These are phyloP conservation scores for Tetrahymena thermophila DNA, from an alignment of 73 alveolate genomes.

Conservation along the genomic window DNA sequence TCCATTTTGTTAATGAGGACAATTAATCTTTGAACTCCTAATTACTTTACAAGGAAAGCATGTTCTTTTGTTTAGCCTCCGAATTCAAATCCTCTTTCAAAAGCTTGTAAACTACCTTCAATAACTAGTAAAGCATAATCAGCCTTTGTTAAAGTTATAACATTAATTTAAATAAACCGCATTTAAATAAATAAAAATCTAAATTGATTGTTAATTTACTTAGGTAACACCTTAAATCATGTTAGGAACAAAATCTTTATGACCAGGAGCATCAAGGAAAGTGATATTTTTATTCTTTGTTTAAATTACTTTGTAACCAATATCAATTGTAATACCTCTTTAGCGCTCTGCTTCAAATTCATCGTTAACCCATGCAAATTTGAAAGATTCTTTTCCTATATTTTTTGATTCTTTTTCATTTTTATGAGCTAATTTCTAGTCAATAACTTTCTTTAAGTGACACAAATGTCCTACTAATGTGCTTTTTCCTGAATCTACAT, in stretches of 20 bases:
- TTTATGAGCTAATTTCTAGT: constrained; percentile 4
- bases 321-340: constrained; percentile 98
- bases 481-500: constrained; percentile 36
- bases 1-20: constrained; percentile 23
- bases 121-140: constrained; percentile 21
- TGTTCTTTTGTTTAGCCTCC: constrained; percentile 6
- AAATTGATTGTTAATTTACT: not conserved
- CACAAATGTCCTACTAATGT: constrained; percentile 9
- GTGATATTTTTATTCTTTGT: constrained; percentile 62
- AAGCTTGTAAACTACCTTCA: constrained; percentile 15
- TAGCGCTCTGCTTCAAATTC: constrained; percentile 65
- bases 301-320: constrained; percentile 64
- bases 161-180: not conserved
- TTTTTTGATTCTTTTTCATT: constrained; percentile 17
- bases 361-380: constrained; percentile 19
- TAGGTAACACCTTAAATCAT: constrained; percentile 96
- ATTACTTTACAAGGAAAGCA: constrained; percentile 1
- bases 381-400: constrained; percentile 27
- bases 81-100: constrained; percentile 19
- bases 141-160: not conserved
- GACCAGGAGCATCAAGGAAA: constrained; percentile 99
- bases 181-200: not conserved
- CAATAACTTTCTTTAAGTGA: constrained; percentile 2
- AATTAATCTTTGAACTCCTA: constrained; percentile 1
- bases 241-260: constrained; percentile 93